Conservation (phyloP, 257 asterid genomes). For the Solanum pennellii region DNA sequence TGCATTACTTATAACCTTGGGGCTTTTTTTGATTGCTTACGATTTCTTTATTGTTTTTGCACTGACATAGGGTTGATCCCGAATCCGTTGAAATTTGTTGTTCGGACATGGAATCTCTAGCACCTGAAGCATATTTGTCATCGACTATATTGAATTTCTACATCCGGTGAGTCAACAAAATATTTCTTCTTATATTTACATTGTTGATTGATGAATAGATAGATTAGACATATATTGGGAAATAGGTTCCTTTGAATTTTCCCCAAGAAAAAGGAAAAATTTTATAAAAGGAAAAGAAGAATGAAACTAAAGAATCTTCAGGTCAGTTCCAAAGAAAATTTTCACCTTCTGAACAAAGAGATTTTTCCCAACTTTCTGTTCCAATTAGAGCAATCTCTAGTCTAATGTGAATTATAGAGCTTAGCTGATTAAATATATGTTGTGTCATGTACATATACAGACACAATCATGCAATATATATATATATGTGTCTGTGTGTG, state of each 20-base stretch:
- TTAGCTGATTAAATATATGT: background rate
- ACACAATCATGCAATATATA: background rate
- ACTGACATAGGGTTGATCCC: slow-evolving; percentile 51
- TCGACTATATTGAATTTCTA: slow-evolving; percentile 72
- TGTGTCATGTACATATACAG: background rate
- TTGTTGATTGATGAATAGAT: background rate
- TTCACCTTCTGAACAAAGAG: background rate
- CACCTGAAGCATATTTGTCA: slow-evolving; percentile 66
- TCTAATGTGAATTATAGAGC: background rate
- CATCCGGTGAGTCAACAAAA: slow-evolving; percentile 49
- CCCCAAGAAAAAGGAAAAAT: background rate
- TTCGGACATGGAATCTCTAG: slow-evolving; percentile 70
- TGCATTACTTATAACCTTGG: background rate
- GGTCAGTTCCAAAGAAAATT: background rate
- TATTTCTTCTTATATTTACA: background rate
- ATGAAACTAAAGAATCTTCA: background rate
- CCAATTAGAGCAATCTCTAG: background rate
- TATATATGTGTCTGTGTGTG: too few species aligned
- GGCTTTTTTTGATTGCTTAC: background rate
- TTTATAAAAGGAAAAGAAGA: background rate
- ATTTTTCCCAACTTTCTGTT: background rate
- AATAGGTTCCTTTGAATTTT: background rate
- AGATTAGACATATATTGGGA: background rate
- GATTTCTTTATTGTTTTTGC: background rate
- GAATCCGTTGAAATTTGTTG: slow-evolving; percentile 52